These are phyloP conservation scores for Rhodotorula sp. DNA, from an alignment of 1,284 basidiomycete species.

Conservation along the genomic window DNA sequence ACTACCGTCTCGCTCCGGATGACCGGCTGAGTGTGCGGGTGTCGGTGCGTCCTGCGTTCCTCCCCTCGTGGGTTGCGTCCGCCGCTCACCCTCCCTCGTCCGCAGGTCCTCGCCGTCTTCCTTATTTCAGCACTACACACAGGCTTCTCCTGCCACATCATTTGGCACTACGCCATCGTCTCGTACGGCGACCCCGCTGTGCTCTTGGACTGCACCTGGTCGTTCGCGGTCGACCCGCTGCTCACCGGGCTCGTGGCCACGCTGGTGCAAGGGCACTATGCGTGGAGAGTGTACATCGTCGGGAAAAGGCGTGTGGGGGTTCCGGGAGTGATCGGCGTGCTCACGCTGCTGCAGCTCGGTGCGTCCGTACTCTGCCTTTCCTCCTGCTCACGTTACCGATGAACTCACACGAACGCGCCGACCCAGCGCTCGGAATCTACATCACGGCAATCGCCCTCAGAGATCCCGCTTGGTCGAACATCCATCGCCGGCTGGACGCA, in stretches of 20 bases:
- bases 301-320: not conserved
- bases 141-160: not conserved
- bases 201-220: not conserved
- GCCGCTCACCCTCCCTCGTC: not conserved
- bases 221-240: constrained; percentile 7
- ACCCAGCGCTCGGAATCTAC: not conserved
- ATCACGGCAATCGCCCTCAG: not conserved
- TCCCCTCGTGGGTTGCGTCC: not conserved
- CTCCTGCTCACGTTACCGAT: not conserved
- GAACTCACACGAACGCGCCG: too few species aligned
- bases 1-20: not conserved
- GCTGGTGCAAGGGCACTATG: not conserved
- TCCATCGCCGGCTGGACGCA: not conserved
- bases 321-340: not conserved
- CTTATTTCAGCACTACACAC: not conserved
- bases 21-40: not conserved
- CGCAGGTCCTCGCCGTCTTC: not conserved
- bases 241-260: not conserved
- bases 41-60: not conserved
- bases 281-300: not conserved
- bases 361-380: not conserved
- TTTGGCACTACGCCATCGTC: not conserved
- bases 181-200: not conserved
- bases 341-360: constrained; percentile 4
- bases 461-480: not conserved